These are phyloP conservation scores for Emydomyces testavorans DNA, from an alignment of 2,329 filamentous ascomycete genomes.

Conservation along the genomic window DNA sequence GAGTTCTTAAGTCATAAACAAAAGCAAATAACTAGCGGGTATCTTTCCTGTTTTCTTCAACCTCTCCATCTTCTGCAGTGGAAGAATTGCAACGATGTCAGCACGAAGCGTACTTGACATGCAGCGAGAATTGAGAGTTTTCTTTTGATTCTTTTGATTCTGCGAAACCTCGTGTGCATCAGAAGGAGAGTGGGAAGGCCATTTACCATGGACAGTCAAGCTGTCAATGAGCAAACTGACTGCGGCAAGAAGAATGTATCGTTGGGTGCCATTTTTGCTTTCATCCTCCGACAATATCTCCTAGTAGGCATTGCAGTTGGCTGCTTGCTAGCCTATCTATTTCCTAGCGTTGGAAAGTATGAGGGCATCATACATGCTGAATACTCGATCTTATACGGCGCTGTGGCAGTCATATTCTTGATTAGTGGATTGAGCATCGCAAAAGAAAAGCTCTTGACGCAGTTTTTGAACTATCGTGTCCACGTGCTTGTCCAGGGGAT, in stretches of 20 bases:
- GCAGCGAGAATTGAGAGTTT: no score
- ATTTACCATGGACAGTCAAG: background rate
- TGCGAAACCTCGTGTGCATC: background rate
- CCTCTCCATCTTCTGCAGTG: no score
- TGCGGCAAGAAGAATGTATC: background rate
- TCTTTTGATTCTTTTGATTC: background rate
- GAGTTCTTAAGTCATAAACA: no score
- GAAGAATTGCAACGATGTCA: no score
- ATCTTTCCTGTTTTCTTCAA: no score
- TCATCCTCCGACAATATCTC: constrained; percentile 49
- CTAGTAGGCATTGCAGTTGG: constrained; percentile 49
- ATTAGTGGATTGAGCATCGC: constrained; percentile 59
- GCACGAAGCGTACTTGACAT: no score
- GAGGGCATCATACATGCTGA: constrained; percentile 32
- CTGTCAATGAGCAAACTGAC: background rate
- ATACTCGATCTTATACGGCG: constrained; percentile 51
- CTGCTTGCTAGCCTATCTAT: constrained; percentile 44
- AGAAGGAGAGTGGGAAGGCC: background rate
- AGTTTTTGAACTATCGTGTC: constrained; percentile 55
- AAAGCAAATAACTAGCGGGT: no score
- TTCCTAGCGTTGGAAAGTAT: constrained; percentile 41
- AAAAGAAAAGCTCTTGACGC: constrained; percentile 48
- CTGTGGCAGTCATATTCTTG: constrained; percentile 58
- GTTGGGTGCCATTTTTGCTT: constrained; percentile 9
- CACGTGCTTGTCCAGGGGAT: constrained; percentile 57